phyloP scores from a whole-genome alignment of 139 green algal genomes.

The Volvox africanus region DNA sequence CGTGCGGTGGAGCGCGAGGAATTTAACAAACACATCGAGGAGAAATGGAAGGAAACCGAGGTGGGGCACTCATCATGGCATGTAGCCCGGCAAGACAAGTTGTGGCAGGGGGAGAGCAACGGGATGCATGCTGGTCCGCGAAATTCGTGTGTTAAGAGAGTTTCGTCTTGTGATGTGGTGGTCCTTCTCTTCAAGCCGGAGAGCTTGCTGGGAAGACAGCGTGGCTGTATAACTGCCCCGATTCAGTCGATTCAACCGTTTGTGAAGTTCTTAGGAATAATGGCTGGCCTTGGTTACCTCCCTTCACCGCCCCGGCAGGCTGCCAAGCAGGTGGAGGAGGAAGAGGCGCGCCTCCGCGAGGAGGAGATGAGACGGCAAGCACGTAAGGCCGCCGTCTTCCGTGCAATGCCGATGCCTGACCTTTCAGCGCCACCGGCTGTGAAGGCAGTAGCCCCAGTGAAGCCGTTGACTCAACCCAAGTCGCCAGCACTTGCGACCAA shows the following conservation, averaged over 20 bases:
- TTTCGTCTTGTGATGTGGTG: no score
- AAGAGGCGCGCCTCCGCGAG: constrained; percentile 28
- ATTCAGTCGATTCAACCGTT: no score
- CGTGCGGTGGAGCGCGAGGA: constrained; percentile 54
- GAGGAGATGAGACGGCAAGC: constrained; percentile 46
- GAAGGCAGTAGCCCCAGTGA: constrained; percentile 21
- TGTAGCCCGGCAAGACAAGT: no score
- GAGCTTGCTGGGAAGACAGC: no score
- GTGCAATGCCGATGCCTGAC: constrained; percentile 60
- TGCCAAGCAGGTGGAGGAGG: constrained; percentile 25
- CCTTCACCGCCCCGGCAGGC: not conserved
- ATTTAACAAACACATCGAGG: constrained; percentile 61
- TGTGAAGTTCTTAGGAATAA: no score
- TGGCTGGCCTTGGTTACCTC: not conserved
- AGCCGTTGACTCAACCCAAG: constrained; percentile 55
- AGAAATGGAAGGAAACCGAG: constrained; percentile 55
- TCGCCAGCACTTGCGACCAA: constrained; percentile 50
- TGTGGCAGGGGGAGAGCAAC: no score
- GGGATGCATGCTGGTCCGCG: no score
- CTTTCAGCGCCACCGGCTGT: constrained; percentile 25
- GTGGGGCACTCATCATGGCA: constrained; percentile 8
- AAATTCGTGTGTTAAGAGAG: no score
- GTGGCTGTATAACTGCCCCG: no score
- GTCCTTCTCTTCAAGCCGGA: no score
- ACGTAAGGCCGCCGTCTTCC: constrained; percentile 23